Base-by-base conservation (phyloP, 257 asterid species). In the Eucommia ulmoides region DNA sequence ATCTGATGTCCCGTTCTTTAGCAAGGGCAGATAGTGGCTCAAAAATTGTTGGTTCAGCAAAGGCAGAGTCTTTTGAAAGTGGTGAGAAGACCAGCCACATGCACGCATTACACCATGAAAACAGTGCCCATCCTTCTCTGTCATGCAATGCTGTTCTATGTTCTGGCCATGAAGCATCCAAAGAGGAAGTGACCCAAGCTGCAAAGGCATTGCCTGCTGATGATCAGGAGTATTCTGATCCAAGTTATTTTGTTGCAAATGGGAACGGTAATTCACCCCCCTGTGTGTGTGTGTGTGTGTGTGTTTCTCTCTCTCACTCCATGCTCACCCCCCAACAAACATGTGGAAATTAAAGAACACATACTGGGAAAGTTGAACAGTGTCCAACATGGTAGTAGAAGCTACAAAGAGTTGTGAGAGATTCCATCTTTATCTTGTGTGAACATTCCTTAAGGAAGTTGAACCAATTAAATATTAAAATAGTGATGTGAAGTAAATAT, bases 21-120 rank as follows among this genome's bases (percentile, higher is more conserved):
- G 93, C 57, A 52, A 77, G 94, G 74, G 95, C 97, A 19, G 99
- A 91, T 68, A 83, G 96, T 67, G 96, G 99, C 65, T 91, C 96
- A 11, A 91, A 91, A 74, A 53, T 91, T 55, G 58, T 86, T 59
- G 99, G 93, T 52, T 81, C 93, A 8, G 73, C 93, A 29, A 91
- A 83, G 75, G 97, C 88, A 22, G 99, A 87, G 63, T 91, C 99
- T 42, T 72, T 79, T 63, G 99, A 86, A 65, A 91, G 99, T 67
- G 99, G 89, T 23, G 97, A 83, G 54, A 91, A 87, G 73, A 83
- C 88, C 20, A 79, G 94, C 60, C 69, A 77, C 69, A 68, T 73
- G 52, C 73, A 67, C 49, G 75, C 74, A 14, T 56, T 70, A 64
- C 79, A 77, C 33, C 62, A 65, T 20, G 92, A 73, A 61, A 86